A percentile compares a stretch with the other conserved stretches of the same genome.
Evolutionary conservation across 1,284 basidiomycete genomes (phyloP).

Genomic region (Trichosporon asahii): DNA sequence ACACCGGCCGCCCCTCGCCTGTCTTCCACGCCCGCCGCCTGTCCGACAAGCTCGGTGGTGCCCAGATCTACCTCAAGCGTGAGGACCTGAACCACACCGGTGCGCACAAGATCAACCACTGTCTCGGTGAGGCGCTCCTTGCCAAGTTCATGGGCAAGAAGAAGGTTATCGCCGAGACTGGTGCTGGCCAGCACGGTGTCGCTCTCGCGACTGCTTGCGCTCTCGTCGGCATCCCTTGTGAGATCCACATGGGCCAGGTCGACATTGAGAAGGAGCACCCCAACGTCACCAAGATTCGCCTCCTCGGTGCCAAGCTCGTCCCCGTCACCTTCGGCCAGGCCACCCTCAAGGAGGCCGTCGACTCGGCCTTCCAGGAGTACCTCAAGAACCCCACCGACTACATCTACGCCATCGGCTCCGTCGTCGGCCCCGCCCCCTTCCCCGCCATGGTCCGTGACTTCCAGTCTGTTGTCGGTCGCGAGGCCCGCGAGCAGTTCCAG

Average conservation of each 20-base stretch:
- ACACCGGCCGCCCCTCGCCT: slow-evolving; percentile 23
- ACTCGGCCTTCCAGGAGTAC: slow-evolving; percentile 58
- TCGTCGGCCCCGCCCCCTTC: slow-evolving; percentile 89
- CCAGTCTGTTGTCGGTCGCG: slow-evolving; percentile 89
- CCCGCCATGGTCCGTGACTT: slow-evolving; percentile 98
- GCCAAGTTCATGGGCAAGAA: slow-evolving; percentile 90
- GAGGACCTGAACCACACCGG: slow-evolving; percentile 79
- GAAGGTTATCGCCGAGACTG: slow-evolving; percentile 88
- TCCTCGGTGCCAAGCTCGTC: slow-evolving; percentile 93
- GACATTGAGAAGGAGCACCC: slow-evolving; percentile 67
- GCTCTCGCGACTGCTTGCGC: slow-evolving; percentile 98
- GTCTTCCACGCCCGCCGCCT: slow-evolving; percentile 63
- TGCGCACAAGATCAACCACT: slow-evolving; percentile 93
- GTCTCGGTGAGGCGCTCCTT: slow-evolving; percentile 82
- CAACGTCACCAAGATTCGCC: slow-evolving; percentile 96
- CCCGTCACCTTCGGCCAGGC: slow-evolving; percentile 90
- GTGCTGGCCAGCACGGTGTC: slow-evolving; percentile 97
- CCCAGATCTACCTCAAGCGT: slow-evolving; percentile 91
- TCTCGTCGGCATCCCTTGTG: slow-evolving; percentile 89
- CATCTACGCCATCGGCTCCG: slow-evolving; percentile 90
- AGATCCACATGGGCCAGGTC: slow-evolving; percentile 94
- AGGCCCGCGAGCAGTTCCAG: slow-evolving; percentile 85
- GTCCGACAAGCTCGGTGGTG: slow-evolving; percentile 73
- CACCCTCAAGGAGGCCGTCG: slow-evolving; percentile 93
- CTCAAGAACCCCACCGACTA: slow-evolving; percentile 95